These are phyloP conservation scores for Hypoxylon sp. DNA, from an alignment of 2,329 filamentous ascomycete genomes.

Conservation along the genomic window DNA sequence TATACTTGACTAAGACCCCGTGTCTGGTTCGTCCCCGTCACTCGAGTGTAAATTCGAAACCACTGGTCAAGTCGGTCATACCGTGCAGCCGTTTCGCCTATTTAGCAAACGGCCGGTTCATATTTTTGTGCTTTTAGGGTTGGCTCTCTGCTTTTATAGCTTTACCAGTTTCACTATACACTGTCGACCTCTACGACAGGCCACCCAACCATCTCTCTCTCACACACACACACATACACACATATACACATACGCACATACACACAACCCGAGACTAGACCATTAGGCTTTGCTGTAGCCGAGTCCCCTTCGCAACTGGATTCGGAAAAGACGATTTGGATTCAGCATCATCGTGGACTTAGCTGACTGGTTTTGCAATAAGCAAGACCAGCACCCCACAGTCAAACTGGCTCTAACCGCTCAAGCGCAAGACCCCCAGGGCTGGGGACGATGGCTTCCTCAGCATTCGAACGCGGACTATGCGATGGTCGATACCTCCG, in stretches of 20 bases:
- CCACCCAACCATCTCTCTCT: too few relatives aligned
- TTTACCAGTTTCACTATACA: slow-evolving; percentile 27
- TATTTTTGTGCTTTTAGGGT: slow-evolving; percentile 29
- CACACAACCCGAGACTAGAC: neutral
- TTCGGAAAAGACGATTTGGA: slow-evolving; percentile 10
- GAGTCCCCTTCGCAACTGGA: neutral
- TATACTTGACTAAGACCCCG: slow-evolving; percentile 49
- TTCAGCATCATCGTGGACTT: slow-evolving; percentile 4
- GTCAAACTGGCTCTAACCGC: slow-evolving; percentile 65
- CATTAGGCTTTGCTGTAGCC: neutral
- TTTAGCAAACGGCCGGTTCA: slow-evolving; percentile 27
- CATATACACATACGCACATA: neutral
- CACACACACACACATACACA: neutral
- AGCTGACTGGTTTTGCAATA: slow-evolving; percentile 50
- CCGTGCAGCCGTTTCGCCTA: slow-evolving; percentile 10
- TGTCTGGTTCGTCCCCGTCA: slow-evolving; percentile 33
- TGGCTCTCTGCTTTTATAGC: slow-evolving; percentile 40
- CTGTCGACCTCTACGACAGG: slow-evolving; percentile 4
- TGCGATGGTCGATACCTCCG: slow-evolving; percentile 63
- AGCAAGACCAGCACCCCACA: slow-evolving; percentile 53
- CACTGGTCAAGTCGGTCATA: slow-evolving; percentile 18
- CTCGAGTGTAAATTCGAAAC: slow-evolving; percentile 42
- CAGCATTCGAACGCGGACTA: slow-evolving; percentile 63
- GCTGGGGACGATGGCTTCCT: slow-evolving; percentile 70
- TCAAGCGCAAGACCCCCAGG: slow-evolving; percentile 61